These are phyloP conservation scores for Coemansia sp. DNA, from an alignment of 192 early-diverging fungal genomes.

Conservation along the genomic window DNA sequence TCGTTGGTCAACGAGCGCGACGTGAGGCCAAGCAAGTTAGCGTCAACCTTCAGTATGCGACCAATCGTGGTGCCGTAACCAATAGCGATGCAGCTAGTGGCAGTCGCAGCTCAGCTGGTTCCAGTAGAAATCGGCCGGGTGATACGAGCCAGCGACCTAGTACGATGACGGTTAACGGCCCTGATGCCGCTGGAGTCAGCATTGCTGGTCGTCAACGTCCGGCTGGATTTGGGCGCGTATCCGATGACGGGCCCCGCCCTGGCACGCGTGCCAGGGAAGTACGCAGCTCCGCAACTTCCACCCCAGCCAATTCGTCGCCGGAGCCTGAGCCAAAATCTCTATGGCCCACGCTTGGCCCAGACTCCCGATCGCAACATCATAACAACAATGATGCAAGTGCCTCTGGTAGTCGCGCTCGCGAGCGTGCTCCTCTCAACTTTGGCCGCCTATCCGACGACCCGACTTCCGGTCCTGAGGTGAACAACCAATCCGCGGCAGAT, in stretches of 20 bases:
- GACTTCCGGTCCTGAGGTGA: not conserved
- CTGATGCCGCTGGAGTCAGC: conserved; percentile 40
- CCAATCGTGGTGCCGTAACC: conserved; percentile 9
- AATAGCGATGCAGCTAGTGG: conserved; percentile 1
- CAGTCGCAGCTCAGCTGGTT: not conserved
- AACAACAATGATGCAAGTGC: not conserved
- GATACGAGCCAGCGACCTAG: conserved; percentile 15
- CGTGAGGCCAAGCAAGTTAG: conserved; percentile 45
- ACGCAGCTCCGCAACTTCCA: not conserved
- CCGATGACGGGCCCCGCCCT: not conserved
- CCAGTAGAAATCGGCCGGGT: not conserved
- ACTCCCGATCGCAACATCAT: not conserved
- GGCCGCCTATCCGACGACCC: conserved; percentile 17
- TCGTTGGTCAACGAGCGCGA: conserved; percentile 38
- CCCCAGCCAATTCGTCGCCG: not conserved
- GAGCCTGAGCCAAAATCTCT: conserved; percentile 25
- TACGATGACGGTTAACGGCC: conserved; percentile 45
- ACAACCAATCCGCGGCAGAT: not conserved
- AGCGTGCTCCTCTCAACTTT: conserved; percentile 24
- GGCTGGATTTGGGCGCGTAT: conserved; percentile 36
- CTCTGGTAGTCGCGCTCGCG: not conserved
- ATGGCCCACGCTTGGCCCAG: conserved; percentile 38
- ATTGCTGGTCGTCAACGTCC: conserved; percentile 45
- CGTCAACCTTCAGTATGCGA: conserved; percentile 30
- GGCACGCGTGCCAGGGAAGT: not conserved